Base-by-base conservation (phyloP, 495 filamentous ascomycete species). In the Xylaria palmicola region DNA sequence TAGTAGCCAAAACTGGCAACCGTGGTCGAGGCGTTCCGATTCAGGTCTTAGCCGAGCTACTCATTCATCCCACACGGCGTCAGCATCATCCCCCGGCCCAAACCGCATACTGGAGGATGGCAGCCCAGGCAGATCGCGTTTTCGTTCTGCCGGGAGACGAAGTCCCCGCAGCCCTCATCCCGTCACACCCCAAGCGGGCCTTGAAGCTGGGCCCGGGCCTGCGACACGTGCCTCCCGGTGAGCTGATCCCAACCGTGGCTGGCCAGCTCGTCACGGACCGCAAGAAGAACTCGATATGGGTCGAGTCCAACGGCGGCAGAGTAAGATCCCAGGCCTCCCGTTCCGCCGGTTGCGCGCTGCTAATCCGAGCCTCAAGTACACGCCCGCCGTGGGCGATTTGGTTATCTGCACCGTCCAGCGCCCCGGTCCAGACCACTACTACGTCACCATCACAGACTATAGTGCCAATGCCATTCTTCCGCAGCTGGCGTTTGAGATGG, bases 121-220 rank as follows among this genome's bases (percentile, higher is more conserved):
- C 82, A 26, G 77, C 60, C 32, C 45, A 64, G 9, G 43, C 82
- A 12, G 70, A 81, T 60, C 78, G 56, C 19, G 60, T 80, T 26
- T 65, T 93, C 61, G 83, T 88, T 43, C 83, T 98, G 36, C 94
- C 94, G 0, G 92, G 95, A 56, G 92, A 98, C 62, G 69, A 77
- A 43, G 80, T 97, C 52, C 75, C 83, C 60, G 80, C 89, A 8
- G 71, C 77, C 9, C 82, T 92, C 13, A 86, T 84, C 12, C 82
- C 91, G 1, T 78, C 79, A 34, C 86, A 86, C 63, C 81, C 80
- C 19, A 85, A 84, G 64, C 79, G 83, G 56, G 81, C 91, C 27
- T 80, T 98, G 60, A 89, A 88, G 65, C 81, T 98, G 29, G 94
- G 94, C 30, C 90, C 92, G 10, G 94, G 94, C 34, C 81, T 97